phyloP scores from a whole-genome alignment of 2,329 filamentous ascomycete genomes.

The Penicillium sp. region DNA sequence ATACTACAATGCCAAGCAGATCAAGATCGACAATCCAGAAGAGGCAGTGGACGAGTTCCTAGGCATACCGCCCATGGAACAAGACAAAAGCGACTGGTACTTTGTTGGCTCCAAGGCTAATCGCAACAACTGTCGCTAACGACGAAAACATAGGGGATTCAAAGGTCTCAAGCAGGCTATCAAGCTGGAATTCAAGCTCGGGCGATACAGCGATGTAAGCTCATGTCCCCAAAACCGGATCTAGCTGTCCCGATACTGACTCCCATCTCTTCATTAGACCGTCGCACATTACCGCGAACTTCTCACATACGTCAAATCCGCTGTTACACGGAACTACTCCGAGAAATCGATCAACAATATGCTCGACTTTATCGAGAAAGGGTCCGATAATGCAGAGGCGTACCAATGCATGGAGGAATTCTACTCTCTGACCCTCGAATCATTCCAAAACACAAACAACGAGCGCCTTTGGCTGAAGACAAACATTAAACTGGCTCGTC shows the following conservation, averaged over 20 bases:
- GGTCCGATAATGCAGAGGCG: conserved; percentile 67
- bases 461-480: conserved; percentile 97
- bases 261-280: conserved; percentile 55
- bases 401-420: conserved; percentile 88
- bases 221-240: not conserved
- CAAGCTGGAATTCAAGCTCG: conserved; percentile 92
- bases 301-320: conserved; percentile 93
- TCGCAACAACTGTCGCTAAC: conserved; percentile 21
- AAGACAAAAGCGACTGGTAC: conserved; percentile 91
- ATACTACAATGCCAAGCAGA: conserved; percentile 99
- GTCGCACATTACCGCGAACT: conserved; percentile 91
- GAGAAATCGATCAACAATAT: conserved; percentile 99
- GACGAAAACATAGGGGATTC: conserved; percentile 63
- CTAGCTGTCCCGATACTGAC: conserved; percentile 1
- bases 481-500: conserved; percentile 90
- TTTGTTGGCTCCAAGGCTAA: conserved; percentile 12
- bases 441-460: conserved; percentile 96
- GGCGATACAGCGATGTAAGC: conserved; percentile 74
- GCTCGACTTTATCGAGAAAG: conserved; percentile 96
- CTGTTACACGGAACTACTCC: conserved; percentile 95
- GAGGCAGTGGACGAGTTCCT: conserved; percentile 90
- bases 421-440: conserved; percentile 88
- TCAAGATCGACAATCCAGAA: conserved; percentile 81
- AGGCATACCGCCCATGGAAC: conserved; percentile 77
- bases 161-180: conserved; percentile 97